Evolutionary conservation across 257 asterid species (phyloP).

Genomic region (Capsicum rhomboideum): DNA sequence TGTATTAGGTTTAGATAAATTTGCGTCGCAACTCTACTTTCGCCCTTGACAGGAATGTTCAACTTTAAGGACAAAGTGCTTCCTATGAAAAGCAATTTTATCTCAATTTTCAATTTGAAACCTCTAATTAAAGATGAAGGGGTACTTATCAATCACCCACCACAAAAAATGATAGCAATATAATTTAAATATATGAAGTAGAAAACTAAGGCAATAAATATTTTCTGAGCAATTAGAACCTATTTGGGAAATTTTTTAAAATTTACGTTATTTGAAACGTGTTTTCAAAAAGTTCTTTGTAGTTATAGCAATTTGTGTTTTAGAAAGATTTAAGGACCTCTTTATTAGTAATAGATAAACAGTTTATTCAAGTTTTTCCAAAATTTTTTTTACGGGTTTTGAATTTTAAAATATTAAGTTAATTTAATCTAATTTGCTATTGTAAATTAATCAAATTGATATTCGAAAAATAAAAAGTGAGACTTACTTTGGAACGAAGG

Average conservation of each 20-base stretch:
- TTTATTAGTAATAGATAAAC: not conserved
- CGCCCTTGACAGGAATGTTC: not conserved
- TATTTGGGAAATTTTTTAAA: not conserved
- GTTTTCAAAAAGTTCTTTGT: not conserved
- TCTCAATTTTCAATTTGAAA: not conserved
- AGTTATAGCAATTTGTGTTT: not conserved
- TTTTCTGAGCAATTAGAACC: not conserved
- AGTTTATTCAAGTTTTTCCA: not conserved
- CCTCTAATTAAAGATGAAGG: not conserved
- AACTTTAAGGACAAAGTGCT: not conserved
- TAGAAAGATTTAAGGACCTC: not conserved
- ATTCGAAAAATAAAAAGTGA: too few relatives aligned
- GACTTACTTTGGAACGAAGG: too few relatives aligned
- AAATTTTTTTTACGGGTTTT: too few relatives aligned
- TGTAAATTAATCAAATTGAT: too few relatives aligned
- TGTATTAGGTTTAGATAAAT: not conserved
- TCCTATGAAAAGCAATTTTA: not conserved
- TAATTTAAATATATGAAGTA: not conserved
- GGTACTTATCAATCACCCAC: not conserved
- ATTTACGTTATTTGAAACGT: not conserved
- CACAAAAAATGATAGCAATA: not conserved
- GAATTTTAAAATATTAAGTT: too few relatives aligned
- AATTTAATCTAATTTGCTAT: too few relatives aligned
- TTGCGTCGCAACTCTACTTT: not conserved
- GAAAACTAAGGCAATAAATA: not conserved